Conservation (phyloP, 495 filamentous ascomycete species). For the Neurospora sp. region DNA sequence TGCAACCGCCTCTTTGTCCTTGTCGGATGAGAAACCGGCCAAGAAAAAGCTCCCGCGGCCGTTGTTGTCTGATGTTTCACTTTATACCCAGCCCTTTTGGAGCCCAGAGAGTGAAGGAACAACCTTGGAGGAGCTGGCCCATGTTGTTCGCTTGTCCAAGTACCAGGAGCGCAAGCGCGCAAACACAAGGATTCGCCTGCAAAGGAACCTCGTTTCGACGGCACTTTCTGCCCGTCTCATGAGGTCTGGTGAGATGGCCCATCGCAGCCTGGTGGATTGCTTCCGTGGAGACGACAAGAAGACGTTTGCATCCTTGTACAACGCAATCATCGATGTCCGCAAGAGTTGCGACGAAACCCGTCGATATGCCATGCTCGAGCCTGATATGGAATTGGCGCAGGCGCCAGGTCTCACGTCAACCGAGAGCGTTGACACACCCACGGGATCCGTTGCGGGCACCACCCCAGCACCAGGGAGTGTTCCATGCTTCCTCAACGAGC, state of each 20-base stretch:
- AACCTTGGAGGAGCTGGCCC: slow-evolving; percentile 60
- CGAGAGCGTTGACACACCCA: slow-evolving; percentile 33
- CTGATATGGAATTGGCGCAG: slow-evolving; percentile 48
- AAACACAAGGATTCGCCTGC: slow-evolving; percentile 55
- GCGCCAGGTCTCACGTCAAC: slow-evolving; percentile 33
- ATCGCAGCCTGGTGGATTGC: slow-evolving; percentile 76
- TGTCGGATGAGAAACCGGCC: slow-evolving; percentile 16
- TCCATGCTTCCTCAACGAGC: slow-evolving; percentile 67
- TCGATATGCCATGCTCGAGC: slow-evolving; percentile 57
- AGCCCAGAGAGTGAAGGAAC: slow-evolving; percentile 43
- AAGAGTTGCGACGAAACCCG: slow-evolving; percentile 69
- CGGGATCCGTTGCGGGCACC: slow-evolving; percentile 27
- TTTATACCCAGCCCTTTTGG: slow-evolving; percentile 40
- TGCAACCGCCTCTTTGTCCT: slow-evolving; percentile 5
- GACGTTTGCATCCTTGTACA: slow-evolving; percentile 76
- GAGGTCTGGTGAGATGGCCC: slow-evolving; percentile 65
- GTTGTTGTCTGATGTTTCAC: slow-evolving; percentile 39
- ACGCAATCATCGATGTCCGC: slow-evolving; percentile 79
- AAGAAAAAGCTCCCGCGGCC: slow-evolving; percentile 28
- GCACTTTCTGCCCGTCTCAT: slow-evolving; percentile 72
- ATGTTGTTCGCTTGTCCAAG: slow-evolving; percentile 56
- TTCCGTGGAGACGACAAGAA: slow-evolving; percentile 86
- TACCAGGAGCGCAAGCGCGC: slow-evolving; percentile 65
- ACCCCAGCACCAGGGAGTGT: slow-evolving; percentile 33
- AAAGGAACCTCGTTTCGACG: slow-evolving; percentile 58